A percentile compares a stretch with the other conserved stretches of the same genome.
Evolutionary conservation across 1,284 basidiomycete genomes (phyloP).

Genomic region (Naganishia albida): DNA sequence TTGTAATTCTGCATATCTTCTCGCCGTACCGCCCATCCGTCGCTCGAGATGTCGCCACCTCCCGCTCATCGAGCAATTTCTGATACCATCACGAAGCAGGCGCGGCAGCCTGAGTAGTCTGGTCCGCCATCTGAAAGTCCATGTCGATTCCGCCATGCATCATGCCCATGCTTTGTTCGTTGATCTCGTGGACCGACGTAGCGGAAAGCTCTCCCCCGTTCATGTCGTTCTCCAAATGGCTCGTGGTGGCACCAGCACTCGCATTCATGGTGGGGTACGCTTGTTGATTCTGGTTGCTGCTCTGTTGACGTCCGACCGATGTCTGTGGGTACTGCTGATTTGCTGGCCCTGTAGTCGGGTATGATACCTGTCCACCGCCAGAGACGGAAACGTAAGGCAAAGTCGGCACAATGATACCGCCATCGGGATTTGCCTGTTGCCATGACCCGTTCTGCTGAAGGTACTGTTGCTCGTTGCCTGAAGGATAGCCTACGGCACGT

Average conservation of each 20-base stretch:
- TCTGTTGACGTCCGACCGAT: background rate
- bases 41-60: background rate
- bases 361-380: background rate
- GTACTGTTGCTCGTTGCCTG: background rate
- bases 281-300: slow-evolving; percentile 2
- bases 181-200: slow-evolving; percentile 25
- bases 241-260: background rate
- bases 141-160: slow-evolving; percentile 32
- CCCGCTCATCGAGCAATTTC: background rate
- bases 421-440: slow-evolving; percentile 5
- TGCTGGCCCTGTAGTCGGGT: background rate
- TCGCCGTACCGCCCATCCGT: background rate
- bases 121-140: slow-evolving; percentile 28
- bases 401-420: slow-evolving; percentile 5
- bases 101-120: slow-evolving; percentile 4
- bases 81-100: background rate
- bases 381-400: slow-evolving; percentile 13
- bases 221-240: background rate
- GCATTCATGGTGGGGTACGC: slow-evolving; percentile 1
- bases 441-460: slow-evolving; percentile 1
- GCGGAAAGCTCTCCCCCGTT: slow-evolving; percentile 9
- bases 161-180: slow-evolving; percentile 31
- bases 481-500: slow-evolving; percentile 5
- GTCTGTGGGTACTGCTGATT: slow-evolving; percentile 4
- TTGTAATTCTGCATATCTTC: background rate